Conservation (phyloP, 345 rosid genomes). For the Camelina sativa region DNA sequence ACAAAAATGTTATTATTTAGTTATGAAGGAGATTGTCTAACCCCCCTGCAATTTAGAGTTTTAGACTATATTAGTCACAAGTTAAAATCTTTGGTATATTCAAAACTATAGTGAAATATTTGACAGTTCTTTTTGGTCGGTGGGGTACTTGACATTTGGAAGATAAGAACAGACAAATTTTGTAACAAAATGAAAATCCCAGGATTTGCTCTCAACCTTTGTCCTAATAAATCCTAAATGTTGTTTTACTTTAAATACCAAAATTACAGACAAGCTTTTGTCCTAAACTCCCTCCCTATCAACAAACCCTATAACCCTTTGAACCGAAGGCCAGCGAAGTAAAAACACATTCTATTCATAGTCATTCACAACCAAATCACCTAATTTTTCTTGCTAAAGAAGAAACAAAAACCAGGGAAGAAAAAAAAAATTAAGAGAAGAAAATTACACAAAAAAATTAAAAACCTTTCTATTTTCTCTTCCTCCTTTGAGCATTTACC, state of each 20-base stretch:
- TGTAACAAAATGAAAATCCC: slow-evolving; percentile 19
- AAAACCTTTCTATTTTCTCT: slow-evolving; percentile 40
- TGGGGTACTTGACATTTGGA: not conserved
- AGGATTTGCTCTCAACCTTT: slow-evolving; percentile 38
- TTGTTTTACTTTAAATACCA: slow-evolving; percentile 42
- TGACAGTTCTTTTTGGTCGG: too few species aligned
- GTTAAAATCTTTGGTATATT: too few species aligned
- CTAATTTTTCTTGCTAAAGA: slow-evolving; percentile 42
- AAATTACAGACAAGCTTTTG: slow-evolving; percentile 33
- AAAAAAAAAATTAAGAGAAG: slow-evolving; percentile 12
- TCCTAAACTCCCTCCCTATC: slow-evolving; percentile 44
- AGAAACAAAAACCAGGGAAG: slow-evolving; percentile 45
- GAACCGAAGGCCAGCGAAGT: slow-evolving; percentile 39
- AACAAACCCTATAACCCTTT: slow-evolving; percentile 40
- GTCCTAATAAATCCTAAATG: slow-evolving; percentile 38
- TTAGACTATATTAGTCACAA: too few species aligned
- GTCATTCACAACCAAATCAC: slow-evolving; percentile 40
- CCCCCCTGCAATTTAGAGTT: too few species aligned
- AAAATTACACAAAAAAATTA: slow-evolving; percentile 18
- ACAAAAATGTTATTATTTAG: too few species aligned
- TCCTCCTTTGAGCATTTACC: slow-evolving; percentile 38
- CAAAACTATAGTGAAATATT: too few species aligned
- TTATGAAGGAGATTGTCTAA: too few species aligned
- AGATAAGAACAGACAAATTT: slow-evolving; percentile 18
- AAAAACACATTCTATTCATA: slow-evolving; percentile 43